A percentile compares a stretch with the other conserved stretches of the same genome.
Conservation (phyloP, 2,329 filamentous ascomycete species). For the Amphichorda felina region DNA sequence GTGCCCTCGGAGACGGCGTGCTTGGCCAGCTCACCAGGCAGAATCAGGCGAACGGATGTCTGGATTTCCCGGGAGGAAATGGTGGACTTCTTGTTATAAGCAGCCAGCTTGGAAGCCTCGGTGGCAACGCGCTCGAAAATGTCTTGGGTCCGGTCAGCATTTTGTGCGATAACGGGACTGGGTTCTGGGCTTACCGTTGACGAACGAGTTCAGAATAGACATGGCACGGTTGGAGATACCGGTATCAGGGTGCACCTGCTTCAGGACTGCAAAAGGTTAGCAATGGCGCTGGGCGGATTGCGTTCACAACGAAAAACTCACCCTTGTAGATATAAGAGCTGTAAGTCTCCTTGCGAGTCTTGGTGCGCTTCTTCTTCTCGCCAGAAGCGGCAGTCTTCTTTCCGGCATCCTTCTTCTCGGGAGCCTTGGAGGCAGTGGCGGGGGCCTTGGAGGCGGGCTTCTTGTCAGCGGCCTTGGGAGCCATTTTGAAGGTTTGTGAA, state of each 20-base stretch:
- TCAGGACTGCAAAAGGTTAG: conserved; percentile 58
- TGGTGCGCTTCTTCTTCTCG: conserved; percentile 99
- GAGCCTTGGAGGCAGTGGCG: conserved; percentile 54
- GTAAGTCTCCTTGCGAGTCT: conserved; percentile 99
- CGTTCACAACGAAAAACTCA: conserved; percentile 26
- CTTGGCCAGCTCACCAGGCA: conserved; percentile 97
- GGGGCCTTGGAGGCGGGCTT: conserved; percentile 98
- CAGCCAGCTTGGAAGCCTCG: conserved; percentile 96
- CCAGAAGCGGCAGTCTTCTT: conserved; percentile 97
- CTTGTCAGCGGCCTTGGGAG: conserved; percentile 97
- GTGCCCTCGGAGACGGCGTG: conserved; percentile 99
- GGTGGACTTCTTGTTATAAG: conserved; percentile 99
- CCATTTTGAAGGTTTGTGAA: conserved; percentile 54
- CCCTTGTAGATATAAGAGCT: conserved; percentile 99
- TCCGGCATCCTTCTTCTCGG: conserved; percentile 98
- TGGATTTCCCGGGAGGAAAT: conserved; percentile 99
- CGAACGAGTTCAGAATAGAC: conserved; percentile 99
- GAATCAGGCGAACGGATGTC: conserved; percentile 95
- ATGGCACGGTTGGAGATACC: conserved; percentile 99
- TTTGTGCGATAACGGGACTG: neutral
- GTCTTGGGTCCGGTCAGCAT: conserved; percentile 37
- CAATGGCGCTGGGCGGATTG: neutral
- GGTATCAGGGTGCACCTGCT: conserved; percentile 99
- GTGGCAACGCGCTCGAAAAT: conserved; percentile 99
- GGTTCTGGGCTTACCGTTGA: conserved; percentile 92